Evolutionary conservation across 805 yeast genomes (phyloP).

Genomic region (Kuraishia floccosa): DNA sequence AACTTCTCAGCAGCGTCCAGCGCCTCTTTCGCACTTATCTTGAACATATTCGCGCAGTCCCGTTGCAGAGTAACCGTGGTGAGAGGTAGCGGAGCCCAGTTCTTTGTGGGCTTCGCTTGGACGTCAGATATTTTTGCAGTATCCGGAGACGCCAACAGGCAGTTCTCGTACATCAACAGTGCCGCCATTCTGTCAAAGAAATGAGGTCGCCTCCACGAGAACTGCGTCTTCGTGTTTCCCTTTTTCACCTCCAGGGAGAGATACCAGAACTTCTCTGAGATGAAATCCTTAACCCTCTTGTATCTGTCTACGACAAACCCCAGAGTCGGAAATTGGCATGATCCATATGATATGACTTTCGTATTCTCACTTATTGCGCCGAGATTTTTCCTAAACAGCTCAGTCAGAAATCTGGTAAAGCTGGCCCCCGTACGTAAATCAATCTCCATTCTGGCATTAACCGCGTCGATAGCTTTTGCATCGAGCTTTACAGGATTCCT

Average conservation of each 20-base stretch:
- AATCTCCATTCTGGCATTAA: constrained; percentile 72
- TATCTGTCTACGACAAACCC: constrained; percentile 94
- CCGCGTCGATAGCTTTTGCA: constrained; percentile 68
- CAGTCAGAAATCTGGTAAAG: constrained; percentile 72
- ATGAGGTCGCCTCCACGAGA: constrained; percentile 65
- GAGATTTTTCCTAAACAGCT: constrained; percentile 27
- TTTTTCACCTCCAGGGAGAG: constrained; percentile 42
- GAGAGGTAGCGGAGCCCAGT: constrained; percentile 78
- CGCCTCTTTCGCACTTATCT: constrained; percentile 70
- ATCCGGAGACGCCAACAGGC: constrained; percentile 33
- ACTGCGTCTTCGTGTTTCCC: constrained; percentile 24
- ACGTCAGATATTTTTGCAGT: constrained; percentile 40
- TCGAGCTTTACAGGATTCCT: constrained; percentile 53
- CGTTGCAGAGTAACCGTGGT: constrained; percentile 93
- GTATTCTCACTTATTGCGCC: constrained; percentile 13
- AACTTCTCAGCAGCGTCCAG: constrained; percentile 73
- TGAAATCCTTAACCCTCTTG: constrained; percentile 59
- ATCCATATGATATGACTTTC: constrained; percentile 62
- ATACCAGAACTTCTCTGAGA: constrained; percentile 75
- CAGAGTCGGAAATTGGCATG: constrained; percentile 92
- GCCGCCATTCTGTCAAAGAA: constrained; percentile 66
- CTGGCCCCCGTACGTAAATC: constrained; percentile 86
- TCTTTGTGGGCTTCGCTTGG: constrained; percentile 52
- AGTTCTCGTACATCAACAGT: constrained; percentile 53
- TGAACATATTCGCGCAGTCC: constrained; percentile 65